These are phyloP conservation scores for Coniella vitis DNA, from an alignment of 2,329 filamentous ascomycete species.

Conservation along the genomic window DNA sequence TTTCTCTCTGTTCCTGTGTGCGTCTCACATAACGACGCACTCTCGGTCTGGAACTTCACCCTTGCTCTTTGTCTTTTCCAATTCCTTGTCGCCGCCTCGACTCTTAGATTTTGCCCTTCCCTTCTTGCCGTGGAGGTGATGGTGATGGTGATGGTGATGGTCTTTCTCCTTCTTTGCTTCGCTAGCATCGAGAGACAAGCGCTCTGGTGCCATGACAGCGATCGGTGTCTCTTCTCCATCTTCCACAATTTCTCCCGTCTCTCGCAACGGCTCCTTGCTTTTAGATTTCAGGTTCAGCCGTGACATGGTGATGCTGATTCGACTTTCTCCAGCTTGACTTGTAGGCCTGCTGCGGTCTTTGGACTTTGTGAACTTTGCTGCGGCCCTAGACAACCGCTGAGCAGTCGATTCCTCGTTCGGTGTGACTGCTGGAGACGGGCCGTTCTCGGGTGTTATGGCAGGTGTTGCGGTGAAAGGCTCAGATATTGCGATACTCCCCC, in stretches of 20 bases:
- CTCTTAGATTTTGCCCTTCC: conserved; percentile 32
- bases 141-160: conserved; percentile 21
- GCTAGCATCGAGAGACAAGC: conserved; percentile 10
- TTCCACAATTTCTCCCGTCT: conserved; percentile 17
- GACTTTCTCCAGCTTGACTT: conserved; percentile 52
- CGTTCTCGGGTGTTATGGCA: conserved; percentile 21
- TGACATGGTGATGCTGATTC: conserved; percentile 51
- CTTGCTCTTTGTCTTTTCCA: conserved; percentile 31
- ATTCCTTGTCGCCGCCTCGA: conserved; percentile 21
- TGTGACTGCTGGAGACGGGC: conserved; percentile 33
- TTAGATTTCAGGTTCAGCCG: conserved; percentile 47
- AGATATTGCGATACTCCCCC: conserved; percentile 44
- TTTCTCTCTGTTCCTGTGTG: not conserved
- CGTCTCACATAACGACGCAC: conserved; percentile 39
- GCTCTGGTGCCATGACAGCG: conserved; percentile 9
- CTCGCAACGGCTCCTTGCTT: conserved; percentile 42
- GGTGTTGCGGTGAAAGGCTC: conserved; percentile 28
- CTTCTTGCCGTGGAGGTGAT: conserved; percentile 27
- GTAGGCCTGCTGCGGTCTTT: conserved; percentile 45
- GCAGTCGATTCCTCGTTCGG: conserved; percentile 48
- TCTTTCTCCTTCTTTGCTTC: conserved; percentile 18
- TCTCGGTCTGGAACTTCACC: conserved; percentile 36
- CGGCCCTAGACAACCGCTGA: conserved; percentile 50
- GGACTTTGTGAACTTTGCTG: conserved; percentile 44
- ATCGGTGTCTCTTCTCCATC: conserved; percentile 15